These are phyloP conservation scores for Lolium multiflorum DNA, from an alignment of 176 grass and related monocot genomes.

Conservation along the genomic window DNA sequence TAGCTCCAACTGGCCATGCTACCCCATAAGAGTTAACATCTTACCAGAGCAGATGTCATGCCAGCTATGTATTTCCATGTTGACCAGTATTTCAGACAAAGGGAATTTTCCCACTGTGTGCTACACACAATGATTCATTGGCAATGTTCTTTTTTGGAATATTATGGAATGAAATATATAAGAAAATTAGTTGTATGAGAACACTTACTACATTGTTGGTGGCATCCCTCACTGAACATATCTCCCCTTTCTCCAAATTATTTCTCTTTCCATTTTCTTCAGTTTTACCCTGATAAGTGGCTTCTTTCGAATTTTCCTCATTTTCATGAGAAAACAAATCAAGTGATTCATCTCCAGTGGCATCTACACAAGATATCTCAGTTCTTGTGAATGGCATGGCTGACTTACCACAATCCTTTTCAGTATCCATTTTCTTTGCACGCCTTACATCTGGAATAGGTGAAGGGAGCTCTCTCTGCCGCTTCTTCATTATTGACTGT, in stretches of 20 bases:
- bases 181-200: constrained; percentile 28
- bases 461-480: constrained; percentile 60
- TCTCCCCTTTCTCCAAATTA: constrained; percentile 20
- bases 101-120: background rate
- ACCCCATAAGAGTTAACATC: background rate
- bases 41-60: background rate
- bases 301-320: constrained; percentile 46
- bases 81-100: constrained; percentile 19
- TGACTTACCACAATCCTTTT: constrained; percentile 36
- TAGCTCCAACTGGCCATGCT: background rate
- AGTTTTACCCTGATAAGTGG: constrained; percentile 33
- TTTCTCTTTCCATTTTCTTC: constrained; percentile 36
- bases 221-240: constrained; percentile 34
- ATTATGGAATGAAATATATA: constrained; percentile 15
- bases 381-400: constrained; percentile 32
- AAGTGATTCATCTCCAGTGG: constrained; percentile 32
- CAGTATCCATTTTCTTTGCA: constrained; percentile 48
- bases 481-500: constrained; percentile 86
- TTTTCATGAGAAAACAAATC: constrained; percentile 41
- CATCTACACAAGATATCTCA: constrained; percentile 43
- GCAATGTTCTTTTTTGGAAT: background rate
- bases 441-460: constrained; percentile 55
- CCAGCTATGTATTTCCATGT: constrained; percentile 15
- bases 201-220: constrained; percentile 13
- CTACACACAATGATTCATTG: constrained; percentile 22